Evolutionary conservation across 2,329 filamentous ascomycete genomes (phyloP), one percentile per base, ranked within the genome.

Genomic region (Knufia fluminis): DNA sequence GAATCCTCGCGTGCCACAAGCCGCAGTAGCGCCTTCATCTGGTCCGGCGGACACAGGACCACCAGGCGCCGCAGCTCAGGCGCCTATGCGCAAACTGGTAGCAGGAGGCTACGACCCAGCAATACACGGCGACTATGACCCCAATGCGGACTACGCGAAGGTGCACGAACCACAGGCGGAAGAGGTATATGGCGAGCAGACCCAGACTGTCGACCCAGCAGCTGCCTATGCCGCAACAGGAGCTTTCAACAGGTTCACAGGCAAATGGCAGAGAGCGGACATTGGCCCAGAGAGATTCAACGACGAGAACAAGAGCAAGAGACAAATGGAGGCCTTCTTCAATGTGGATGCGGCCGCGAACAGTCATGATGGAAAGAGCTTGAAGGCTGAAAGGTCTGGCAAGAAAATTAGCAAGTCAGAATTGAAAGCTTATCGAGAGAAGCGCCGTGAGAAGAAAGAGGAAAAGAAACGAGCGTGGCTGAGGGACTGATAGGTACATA

Each of bases 111-210:
- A 98, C 71, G 95, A 97, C 64, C 92, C 92, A 1, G 86, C 88
- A 20, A 91, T 98, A 40, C 92, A 98, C 65, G 92, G 92, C 59
- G 85, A 90, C 70, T 98, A 96, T 71, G 92, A 98, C 61, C 89
- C 90, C 3, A 92, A 83, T 52, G 91, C 92, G n/a, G 86, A 89
- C 71, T 98, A 98, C 65, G 91, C 92, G 9, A 77, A 86, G 62
- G 71, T 73, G 40, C 64, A 74, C 39, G 60, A 62, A 1, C 55
- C 67, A 35, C 22, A 26, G 19, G 17, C 28, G 1, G 66, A 66
- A 4, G 57, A 60, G 42, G 64, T 65, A 9, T 59, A 64, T 8
- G 60, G 63, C 9, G 50, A 64, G 0, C 57, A 66, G 4, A 60
- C 64, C 1, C 55, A 55, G 10, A 53, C 63, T 12, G 56, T 59